Conservation (phyloP, 2,329 filamentous ascomycete genomes). For the Tolypocladium tundrense region DNA sequence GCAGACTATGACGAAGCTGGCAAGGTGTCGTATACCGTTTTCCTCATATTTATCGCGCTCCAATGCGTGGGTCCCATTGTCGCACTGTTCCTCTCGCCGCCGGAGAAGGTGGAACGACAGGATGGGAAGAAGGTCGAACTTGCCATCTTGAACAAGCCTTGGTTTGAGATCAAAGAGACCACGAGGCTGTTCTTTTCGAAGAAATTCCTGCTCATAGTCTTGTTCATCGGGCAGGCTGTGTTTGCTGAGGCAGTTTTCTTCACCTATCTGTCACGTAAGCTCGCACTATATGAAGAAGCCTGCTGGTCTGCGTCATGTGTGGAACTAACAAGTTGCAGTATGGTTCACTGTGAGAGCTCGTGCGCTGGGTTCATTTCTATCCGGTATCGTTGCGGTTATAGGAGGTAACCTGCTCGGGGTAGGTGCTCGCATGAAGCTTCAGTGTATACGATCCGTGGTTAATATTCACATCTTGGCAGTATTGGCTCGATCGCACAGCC, state of each 20-base stretch:
- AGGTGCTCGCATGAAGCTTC: slow-evolving; percentile 9
- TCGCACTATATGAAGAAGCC: no score
- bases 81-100: slow-evolving; percentile 51
- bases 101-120: slow-evolving; percentile 50
- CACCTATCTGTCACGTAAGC: slow-evolving; percentile 42
- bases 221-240: slow-evolving; percentile 61
- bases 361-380: slow-evolving; percentile 61
- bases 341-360: slow-evolving; percentile 63
- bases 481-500: slow-evolving; percentile 48
- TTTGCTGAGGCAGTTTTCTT: slow-evolving; percentile 65
- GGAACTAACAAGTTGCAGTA: slow-evolving; percentile 17
- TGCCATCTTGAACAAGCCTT: slow-evolving; percentile 43
- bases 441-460: no score
- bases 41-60: slow-evolving; percentile 59
- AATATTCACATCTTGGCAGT: slow-evolving; percentile 12
- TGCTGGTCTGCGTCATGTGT: no score
- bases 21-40: slow-evolving; percentile 59
- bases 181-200: slow-evolving; percentile 47
- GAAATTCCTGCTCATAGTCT: slow-evolving; percentile 53
- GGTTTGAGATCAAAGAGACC: slow-evolving; percentile 50
- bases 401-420: slow-evolving; percentile 56
- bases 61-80: slow-evolving; percentile 57
- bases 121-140: slow-evolving; percentile 55
- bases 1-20: slow-evolving; percentile 44
- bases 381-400: slow-evolving; percentile 55